Conservation (phyloP, 1,284 basidiomycete genomes). For the Ceratobasidium sp. region DNA sequence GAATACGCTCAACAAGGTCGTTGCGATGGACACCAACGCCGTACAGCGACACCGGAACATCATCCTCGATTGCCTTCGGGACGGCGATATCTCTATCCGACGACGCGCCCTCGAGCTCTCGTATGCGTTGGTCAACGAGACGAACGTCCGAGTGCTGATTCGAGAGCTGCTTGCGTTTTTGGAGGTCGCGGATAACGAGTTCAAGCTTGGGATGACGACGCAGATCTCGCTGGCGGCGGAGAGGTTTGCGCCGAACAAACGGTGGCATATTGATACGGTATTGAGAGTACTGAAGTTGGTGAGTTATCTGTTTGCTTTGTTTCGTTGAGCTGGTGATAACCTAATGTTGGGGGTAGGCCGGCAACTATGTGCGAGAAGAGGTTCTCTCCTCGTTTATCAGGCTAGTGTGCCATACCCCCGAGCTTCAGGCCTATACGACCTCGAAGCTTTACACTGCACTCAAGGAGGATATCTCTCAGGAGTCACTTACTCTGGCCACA, state of each 20-base stretch:
- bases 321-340: constrained; percentile 16
- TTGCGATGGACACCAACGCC: constrained; percentile 97
- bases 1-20: constrained; percentile 98
- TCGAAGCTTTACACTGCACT: constrained; percentile 90
- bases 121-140: constrained; percentile 98
- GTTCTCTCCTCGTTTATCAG: constrained; percentile 94
- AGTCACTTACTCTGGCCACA: constrained; percentile 91
- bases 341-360: constrained; percentile 71
- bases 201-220: constrained; percentile 98
- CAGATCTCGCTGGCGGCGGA: constrained; percentile 99
- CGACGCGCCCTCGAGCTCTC: constrained; percentile 93
- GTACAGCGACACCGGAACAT: constrained; percentile 97
- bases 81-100: constrained; percentile 97
- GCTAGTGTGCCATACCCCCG: constrained; percentile 96
- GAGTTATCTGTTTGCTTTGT: constrained; percentile 54
- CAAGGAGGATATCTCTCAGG: constrained; percentile 93
- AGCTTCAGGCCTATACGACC: constrained; percentile 95
- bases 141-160: constrained; percentile 95
- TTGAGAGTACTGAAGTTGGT: constrained; percentile 93
- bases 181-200: constrained; percentile 92
- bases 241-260: constrained; percentile 94
- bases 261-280: constrained; percentile 98
- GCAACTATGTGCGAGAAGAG: constrained; percentile 98
- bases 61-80: constrained; percentile 93
- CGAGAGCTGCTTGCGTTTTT: constrained; percentile 94